Percentiles rank a stretch among this genome's conserved stretches.
These are phyloP conservation scores for Aureobasidium sp. DNA, from an alignment of 2,329 filamentous ascomycete species.

Conservation along the genomic window DNA sequence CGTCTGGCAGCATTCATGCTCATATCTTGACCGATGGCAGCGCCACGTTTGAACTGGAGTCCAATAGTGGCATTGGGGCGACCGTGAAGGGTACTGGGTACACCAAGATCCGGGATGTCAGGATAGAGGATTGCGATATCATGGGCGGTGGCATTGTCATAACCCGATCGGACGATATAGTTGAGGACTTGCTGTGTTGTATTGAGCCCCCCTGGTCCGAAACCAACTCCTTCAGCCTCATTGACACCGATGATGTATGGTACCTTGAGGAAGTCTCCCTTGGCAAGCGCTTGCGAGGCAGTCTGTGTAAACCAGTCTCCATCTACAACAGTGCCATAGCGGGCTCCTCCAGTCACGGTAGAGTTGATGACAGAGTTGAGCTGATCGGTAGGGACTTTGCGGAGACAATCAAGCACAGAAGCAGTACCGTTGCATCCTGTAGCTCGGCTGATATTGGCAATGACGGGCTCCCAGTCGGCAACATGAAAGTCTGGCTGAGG, in stretches of 20 bases:
- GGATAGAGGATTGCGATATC: slow-evolving; percentile 28
- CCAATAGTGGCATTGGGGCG: slow-evolving; percentile 18
- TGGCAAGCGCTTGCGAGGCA: slow-evolving; percentile 17
- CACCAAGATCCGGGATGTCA: slow-evolving; percentile 22
- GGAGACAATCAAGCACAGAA: slow-evolving; percentile 30
- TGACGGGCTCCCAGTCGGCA: slow-evolving; percentile 21
- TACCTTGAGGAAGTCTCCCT: slow-evolving; percentile 22
- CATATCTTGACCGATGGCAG: slow-evolving; percentile 20
- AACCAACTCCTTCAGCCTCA: slow-evolving; percentile 22
- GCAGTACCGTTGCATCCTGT: slow-evolving; percentile 19
- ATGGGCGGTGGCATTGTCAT: slow-evolving; percentile 28
- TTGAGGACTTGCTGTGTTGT: slow-evolving; percentile 20
- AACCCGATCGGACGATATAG: slow-evolving; percentile 16
- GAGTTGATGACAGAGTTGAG: slow-evolving; percentile 23
- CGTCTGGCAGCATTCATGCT: slow-evolving; percentile 18
- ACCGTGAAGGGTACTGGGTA: slow-evolving; percentile 19
- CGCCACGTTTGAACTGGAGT: slow-evolving; percentile 20
- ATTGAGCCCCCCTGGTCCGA: slow-evolving; percentile 20
- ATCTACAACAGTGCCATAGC: slow-evolving; percentile 20
- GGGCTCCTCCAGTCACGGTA: slow-evolving; percentile 17
- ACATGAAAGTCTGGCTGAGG: slow-evolving; percentile 16
- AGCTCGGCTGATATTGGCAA: slow-evolving; percentile 22
- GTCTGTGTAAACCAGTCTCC: slow-evolving; percentile 22
- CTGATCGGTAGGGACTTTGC: slow-evolving; percentile 17
- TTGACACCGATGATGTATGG: slow-evolving; percentile 23